Base-by-base conservation (phyloP, 495 filamentous ascomycete species). In the Penicillium simplicissimum region DNA sequence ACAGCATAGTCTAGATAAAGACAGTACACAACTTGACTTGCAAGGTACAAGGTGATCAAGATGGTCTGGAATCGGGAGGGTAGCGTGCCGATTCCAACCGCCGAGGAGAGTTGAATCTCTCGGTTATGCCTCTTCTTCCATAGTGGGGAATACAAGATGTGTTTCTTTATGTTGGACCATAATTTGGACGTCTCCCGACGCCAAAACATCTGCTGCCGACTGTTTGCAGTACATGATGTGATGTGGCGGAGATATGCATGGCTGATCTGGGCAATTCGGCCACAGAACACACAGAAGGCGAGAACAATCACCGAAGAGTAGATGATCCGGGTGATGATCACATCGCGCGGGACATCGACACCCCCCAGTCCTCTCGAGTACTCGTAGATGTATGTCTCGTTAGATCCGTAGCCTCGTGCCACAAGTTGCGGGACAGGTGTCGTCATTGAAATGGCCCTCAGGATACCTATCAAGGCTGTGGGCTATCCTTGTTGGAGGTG, bases 41-140 rank as follows among this genome's bases (percentile, higher is more conserved):
- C 77, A 19, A 94, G 71, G 74, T 96, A 97, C 19, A 82, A 71
- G 3, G 83, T 13, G 52, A 98, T 78, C 64, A 98, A 81, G 31
- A 92, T 72, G 5, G 88, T 84, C 65, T 98, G 93, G 65, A 96
- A 87, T 31, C 95, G 80, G 5, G 91, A 90, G 1, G 95, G 95
- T n/a, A 98, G 76, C 0, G 93, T 97, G 42, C 95, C 95, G 51
- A 97, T 87, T 63, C 89, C 92, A 69, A 97, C 62, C n/a, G 91
- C 92, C 13, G 83, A 82, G 35, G 90, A 92, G 15, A 98, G 76
- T 68, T 91, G 89, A 62, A 98, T 82, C 71, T 96, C 91, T 34
- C 88, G 82, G 66, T 97, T 97, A 72, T 97, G 95, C 65, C 93
- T 81, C 67, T 93, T 92, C 25, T 80, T 83, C 65, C 88, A 85